phyloP scores from a whole-genome alignment of 192 early-diverging fungal species.

The Coemansia sp. region DNA sequence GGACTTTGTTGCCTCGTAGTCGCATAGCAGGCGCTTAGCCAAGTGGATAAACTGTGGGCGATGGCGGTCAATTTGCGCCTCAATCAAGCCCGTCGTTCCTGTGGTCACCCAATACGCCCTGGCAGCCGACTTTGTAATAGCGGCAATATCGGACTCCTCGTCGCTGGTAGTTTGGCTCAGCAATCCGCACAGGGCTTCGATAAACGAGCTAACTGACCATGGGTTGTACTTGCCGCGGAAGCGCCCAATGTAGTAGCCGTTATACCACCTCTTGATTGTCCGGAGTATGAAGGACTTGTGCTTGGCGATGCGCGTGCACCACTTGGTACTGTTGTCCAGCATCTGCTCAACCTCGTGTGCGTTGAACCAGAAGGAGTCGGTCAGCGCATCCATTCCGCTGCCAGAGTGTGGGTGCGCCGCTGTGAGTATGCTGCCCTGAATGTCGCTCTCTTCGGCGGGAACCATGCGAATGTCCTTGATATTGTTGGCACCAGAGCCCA shows the following conservation, averaged over 20 bases:
- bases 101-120: slow-evolving; percentile 24
- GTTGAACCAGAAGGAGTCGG: slow-evolving; percentile 43
- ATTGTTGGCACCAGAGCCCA: slow-evolving; percentile 45
- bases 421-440: slow-evolving; percentile 22
- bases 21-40: slow-evolving; percentile 10
- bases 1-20: slow-evolving; percentile 10
- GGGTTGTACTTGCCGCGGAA: slow-evolving; percentile 22
- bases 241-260: slow-evolving; percentile 35
- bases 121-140: slow-evolving; percentile 6
- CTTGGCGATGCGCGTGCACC: slow-evolving; percentile 6
- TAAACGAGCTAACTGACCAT: slow-evolving; percentile 8
- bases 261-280: slow-evolving; percentile 25
- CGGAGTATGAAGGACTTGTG: slow-evolving; percentile 22
- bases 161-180: slow-evolving; percentile 6
- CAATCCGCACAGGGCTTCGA: slow-evolving; percentile 6
- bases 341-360: slow-evolving; percentile 25
- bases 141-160: not conserved
- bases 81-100: slow-evolving; percentile 15
- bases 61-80: slow-evolving; percentile 14
- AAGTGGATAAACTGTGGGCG: slow-evolving; percentile 11
- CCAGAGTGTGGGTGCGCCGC: slow-evolving; percentile 26
- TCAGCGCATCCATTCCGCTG: slow-evolving; percentile 28
- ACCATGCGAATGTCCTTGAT: slow-evolving; percentile 46
- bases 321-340: slow-evolving; percentile 31
- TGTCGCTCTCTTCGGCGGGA: slow-evolving; percentile 32